Evolutionary conservation across 805 yeast genomes (phyloP).

Genomic region (Lipomyces kockii): DNA sequence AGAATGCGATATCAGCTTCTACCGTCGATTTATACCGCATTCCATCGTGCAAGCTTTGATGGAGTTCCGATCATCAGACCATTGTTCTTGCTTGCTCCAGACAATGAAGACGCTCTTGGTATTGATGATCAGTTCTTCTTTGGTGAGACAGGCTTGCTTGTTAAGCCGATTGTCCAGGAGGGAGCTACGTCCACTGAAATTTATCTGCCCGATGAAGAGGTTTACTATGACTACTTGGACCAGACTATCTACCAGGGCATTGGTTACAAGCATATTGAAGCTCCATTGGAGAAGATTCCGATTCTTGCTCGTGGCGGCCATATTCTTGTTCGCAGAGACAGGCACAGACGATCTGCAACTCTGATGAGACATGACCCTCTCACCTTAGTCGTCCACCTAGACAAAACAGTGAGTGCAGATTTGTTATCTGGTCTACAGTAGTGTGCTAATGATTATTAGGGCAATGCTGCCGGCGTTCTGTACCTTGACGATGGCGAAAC

Average conservation of each 20-base stretch:
- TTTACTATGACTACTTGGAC: slow-evolving; percentile 47
- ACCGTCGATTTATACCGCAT: slow-evolving; percentile 80
- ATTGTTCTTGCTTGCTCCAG: slow-evolving; percentile 39
- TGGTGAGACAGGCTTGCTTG: slow-evolving; percentile 71
- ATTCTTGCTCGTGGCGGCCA: slow-evolving; percentile 79
- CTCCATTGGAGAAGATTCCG: slow-evolving; percentile 68
- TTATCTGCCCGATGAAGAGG: slow-evolving; percentile 54
- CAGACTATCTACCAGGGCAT: slow-evolving; percentile 44
- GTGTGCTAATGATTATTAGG: slow-evolving; percentile 36
- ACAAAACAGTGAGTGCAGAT: slow-evolving; percentile 32
- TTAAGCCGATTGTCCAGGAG: slow-evolving; percentile 76
- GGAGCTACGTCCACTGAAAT: slow-evolving; percentile 51
- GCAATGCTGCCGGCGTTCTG: slow-evolving; percentile 60
- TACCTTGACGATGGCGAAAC: slow-evolving; percentile 89
- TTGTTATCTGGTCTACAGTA: neutral
- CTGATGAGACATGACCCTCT: slow-evolving; percentile 81
- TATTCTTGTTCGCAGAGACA: slow-evolving; percentile 66
- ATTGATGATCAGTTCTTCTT: slow-evolving; percentile 85
- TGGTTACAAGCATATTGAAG: slow-evolving; percentile 50
- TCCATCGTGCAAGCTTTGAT: slow-evolving; percentile 60
- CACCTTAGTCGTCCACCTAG: slow-evolving; percentile 67
- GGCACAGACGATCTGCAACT: slow-evolving; percentile 78
- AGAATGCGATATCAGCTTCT: slow-evolving; percentile 73
- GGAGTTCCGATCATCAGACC: slow-evolving; percentile 69
- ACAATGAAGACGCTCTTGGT: slow-evolving; percentile 53